Evolutionary conservation across 768 basidiomycete species (phyloP).

Genomic region (Mycena latifolia): DNA sequence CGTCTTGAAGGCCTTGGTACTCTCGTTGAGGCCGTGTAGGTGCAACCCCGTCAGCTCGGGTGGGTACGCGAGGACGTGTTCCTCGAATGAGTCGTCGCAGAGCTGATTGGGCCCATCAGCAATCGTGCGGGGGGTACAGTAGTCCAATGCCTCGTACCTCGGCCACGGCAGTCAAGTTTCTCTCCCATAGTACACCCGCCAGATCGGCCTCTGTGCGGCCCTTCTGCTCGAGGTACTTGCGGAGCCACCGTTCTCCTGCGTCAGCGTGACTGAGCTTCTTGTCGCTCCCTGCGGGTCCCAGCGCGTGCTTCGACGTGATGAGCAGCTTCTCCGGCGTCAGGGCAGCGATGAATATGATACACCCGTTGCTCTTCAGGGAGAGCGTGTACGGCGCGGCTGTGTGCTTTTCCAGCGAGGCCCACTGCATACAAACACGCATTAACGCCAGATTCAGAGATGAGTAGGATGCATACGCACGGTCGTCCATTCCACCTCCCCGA

Average conservation of each 20-base stretch:
- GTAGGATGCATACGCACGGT: constrained; percentile 64
- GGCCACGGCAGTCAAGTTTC: constrained; percentile 89
- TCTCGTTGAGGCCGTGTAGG: constrained; percentile 90
- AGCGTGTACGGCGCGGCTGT: constrained; percentile 87
- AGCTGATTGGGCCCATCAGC: constrained; percentile 62
- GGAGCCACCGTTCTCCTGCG: constrained; percentile 88
- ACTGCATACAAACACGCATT: constrained; percentile 59
- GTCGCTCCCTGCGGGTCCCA: constrained; percentile 65
- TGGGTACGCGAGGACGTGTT: constrained; percentile 91
- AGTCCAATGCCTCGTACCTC: constrained; percentile 68
- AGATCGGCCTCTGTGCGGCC: constrained; percentile 82
- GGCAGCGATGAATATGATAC: constrained; percentile 95
- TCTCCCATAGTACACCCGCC: constrained; percentile 80
- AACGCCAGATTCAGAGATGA: not conserved
- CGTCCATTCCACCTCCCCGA: constrained; percentile 96
- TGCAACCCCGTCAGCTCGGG: constrained; percentile 90
- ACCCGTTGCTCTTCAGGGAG: constrained; percentile 95
- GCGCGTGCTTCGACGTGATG: constrained; percentile 92
- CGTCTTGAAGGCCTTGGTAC: constrained; percentile 76
- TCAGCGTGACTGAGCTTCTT: constrained; percentile 73
- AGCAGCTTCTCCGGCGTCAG: constrained; percentile 81
- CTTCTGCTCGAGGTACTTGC: constrained; percentile 70
- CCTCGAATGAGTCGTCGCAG: constrained; percentile 97
- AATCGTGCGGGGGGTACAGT: not conserved
- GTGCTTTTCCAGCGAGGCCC: constrained; percentile 76